Evolutionary conservation across 306 rosid genomes (phyloP).

Genomic region (Castanopsis chinensis): DNA sequence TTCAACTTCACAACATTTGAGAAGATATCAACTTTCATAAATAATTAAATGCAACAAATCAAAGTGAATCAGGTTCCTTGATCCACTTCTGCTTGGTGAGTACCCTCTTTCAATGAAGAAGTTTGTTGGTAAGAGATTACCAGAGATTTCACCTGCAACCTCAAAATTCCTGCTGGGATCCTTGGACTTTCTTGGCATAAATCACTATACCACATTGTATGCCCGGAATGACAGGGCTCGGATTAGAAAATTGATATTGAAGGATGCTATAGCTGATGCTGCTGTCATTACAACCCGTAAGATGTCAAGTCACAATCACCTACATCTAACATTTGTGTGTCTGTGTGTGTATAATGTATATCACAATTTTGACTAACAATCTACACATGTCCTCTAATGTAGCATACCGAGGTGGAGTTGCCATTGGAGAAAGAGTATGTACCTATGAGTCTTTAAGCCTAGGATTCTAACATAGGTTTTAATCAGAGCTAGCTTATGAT

Average conservation of each 20-base stretch:
- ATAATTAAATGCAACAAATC: slow-evolving; percentile 15
- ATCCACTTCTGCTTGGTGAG: slow-evolving; percentile 72
- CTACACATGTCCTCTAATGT: slow-evolving; percentile 19
- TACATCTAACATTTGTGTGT: too few relatives aligned
- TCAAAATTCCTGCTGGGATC: slow-evolving; percentile 59
- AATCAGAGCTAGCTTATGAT: slow-evolving; percentile 14
- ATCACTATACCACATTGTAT: slow-evolving; percentile 82
- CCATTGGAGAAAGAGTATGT: slow-evolving; percentile 87
- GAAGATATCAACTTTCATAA: neutral
- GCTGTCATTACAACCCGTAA: slow-evolving; percentile 80
- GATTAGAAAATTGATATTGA: slow-evolving; percentile 57
- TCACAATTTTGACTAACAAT: slow-evolving; percentile 17
- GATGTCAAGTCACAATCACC: slow-evolving; percentile 19
- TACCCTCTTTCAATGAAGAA: slow-evolving; percentile 77
- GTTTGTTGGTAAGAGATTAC: slow-evolving; percentile 68
- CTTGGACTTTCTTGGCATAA: slow-evolving; percentile 77
- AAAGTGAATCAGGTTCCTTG: slow-evolving; percentile 73
- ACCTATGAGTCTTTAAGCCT: slow-evolving; percentile 4
- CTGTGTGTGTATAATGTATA: too few relatives aligned
- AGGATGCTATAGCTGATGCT: slow-evolving; percentile 75
- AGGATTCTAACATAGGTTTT: slow-evolving; percentile 11
- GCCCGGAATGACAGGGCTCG: slow-evolving; percentile 71
- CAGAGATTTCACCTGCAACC: slow-evolving; percentile 50
- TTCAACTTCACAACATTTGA: neutral
- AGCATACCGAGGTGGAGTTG: slow-evolving; percentile 64